phyloP scores from a whole-genome alignment of 257 asterid genomes.

The Primulina huaijiensis region DNA sequence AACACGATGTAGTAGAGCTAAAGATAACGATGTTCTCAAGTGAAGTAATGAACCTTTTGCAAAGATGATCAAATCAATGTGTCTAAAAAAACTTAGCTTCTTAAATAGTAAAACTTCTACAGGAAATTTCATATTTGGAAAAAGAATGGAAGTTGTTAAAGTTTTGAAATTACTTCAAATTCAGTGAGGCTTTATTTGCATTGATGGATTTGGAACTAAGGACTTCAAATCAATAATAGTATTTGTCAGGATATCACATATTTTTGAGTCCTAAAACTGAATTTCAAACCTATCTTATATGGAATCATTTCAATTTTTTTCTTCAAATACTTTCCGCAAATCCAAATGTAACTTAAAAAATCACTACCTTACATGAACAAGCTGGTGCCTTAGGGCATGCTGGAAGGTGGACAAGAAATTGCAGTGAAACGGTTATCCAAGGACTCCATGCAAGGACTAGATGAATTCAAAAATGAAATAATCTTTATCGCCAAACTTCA shows the following conservation, averaged over 20 bases:
- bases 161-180: not conserved
- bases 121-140: no score
- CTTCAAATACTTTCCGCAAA: no score
- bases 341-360: no score
- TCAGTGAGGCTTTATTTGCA: not conserved
- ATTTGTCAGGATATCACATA: no score
- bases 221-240: no score
- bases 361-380: not conserved
- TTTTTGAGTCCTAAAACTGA: no score
- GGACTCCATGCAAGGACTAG: slow-evolving; percentile 43
- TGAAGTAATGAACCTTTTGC: not conserved
- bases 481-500: slow-evolving; percentile 43
- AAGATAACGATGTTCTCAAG: not conserved
- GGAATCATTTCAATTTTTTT: no score
- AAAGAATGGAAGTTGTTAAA: no score
- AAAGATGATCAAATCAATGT: not conserved
- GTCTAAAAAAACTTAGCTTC: not conserved
- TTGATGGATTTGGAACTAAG: not conserved
- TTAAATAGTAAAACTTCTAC: not conserved
- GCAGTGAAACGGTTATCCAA: slow-evolving; percentile 46
- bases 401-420: slow-evolving; percentile 29
- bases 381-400: slow-evolving; percentile 30
- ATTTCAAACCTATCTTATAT: no score
- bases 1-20: no score
- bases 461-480: slow-evolving; percentile 46